phyloP scores from a whole-genome alignment of 345 rosid genomes.

The Kandelia obovata region DNA sequence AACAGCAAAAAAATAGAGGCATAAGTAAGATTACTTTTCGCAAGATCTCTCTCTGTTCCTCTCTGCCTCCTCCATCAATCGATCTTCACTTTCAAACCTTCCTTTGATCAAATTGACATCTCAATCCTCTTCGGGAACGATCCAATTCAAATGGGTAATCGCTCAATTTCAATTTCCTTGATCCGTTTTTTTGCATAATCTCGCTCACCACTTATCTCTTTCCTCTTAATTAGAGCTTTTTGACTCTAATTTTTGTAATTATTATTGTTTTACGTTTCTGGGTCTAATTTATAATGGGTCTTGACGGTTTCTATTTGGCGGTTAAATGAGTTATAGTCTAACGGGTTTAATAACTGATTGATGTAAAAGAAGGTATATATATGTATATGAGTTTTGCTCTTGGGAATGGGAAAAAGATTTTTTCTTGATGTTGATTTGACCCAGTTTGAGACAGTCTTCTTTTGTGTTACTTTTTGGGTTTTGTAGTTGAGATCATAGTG shows the following conservation, averaged over 20 bases:
- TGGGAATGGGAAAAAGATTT: too few species aligned
- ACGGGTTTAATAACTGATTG: background rate
- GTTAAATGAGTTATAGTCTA: slow-evolving; percentile 6
- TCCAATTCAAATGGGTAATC: slow-evolving; percentile 28
- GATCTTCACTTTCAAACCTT: slow-evolving; percentile 1
- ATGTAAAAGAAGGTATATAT: background rate
- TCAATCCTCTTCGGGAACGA: slow-evolving; percentile 6
- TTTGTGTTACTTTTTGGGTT: slow-evolving; percentile 3
- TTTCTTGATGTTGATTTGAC: background rate
- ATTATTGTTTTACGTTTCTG: slow-evolving; percentile 3
- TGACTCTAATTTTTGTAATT: background rate
- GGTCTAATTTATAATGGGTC: background rate
- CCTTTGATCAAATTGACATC: slow-evolving; percentile 10
- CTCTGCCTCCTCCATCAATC: slow-evolving; percentile 1
- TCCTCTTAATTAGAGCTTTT: background rate
- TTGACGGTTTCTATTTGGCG: background rate
- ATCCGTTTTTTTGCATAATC: slow-evolving; percentile 6
- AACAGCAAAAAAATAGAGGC: background rate
- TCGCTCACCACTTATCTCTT: background rate
- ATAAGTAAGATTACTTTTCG: background rate
- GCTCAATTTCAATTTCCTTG: slow-evolving; percentile 15
- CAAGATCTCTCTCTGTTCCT: slow-evolving; percentile 17
- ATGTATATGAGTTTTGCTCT: background rate
- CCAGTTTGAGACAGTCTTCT: background rate
- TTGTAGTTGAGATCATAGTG: slow-evolving; percentile 9